These are phyloP conservation scores for Sclerotiophoma versabilis DNA, from an alignment of 2,329 filamentous ascomycete genomes.

Conservation along the genomic window DNA sequence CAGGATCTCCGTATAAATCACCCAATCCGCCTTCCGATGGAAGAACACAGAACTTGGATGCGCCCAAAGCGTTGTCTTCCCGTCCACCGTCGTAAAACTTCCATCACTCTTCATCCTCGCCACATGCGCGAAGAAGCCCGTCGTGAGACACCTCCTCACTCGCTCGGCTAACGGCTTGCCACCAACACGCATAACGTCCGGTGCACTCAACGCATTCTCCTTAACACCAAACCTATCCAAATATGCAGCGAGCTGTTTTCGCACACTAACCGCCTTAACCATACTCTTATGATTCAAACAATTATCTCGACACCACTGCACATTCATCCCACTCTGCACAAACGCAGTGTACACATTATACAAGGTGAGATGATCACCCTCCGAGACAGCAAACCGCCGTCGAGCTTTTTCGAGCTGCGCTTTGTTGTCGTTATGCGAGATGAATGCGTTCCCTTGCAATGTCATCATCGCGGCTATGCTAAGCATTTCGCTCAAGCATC, in stretches of 20 bases:
- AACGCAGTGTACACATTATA: slow-evolving; percentile 95
- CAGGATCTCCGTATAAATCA: slow-evolving; percentile 92
- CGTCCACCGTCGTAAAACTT: slow-evolving; percentile 84
- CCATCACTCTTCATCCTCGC: slow-evolving; percentile 95
- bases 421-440: slow-evolving; percentile 78
- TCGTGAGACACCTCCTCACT: slow-evolving; percentile 83
- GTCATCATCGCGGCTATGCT: slow-evolving; percentile 95
- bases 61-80: slow-evolving; percentile 78
- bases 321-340: slow-evolving; percentile 78
- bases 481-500: slow-evolving; percentile 83
- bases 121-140: slow-evolving; percentile 91
- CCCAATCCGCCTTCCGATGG: slow-evolving; percentile 95
- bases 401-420: slow-evolving; percentile 76
- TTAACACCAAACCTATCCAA: slow-evolving; percentile 83
- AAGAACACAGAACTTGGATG: slow-evolving; percentile 96
- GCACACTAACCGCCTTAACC: slow-evolving; percentile 81
- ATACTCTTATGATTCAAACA: slow-evolving; percentile 86
- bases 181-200: slow-evolving; percentile 49
- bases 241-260: slow-evolving; percentile 84
- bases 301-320: slow-evolving; percentile 87
- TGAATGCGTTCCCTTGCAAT: slow-evolving; percentile 82
- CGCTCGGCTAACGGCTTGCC: slow-evolving; percentile 68
- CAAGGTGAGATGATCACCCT: slow-evolving; percentile 92
- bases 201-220: slow-evolving; percentile 56
- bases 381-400: slow-evolving; percentile 85